Evolutionary conservation across 306 rosid species (phyloP).

Genomic region (Lathyrus tuberosus): DNA sequence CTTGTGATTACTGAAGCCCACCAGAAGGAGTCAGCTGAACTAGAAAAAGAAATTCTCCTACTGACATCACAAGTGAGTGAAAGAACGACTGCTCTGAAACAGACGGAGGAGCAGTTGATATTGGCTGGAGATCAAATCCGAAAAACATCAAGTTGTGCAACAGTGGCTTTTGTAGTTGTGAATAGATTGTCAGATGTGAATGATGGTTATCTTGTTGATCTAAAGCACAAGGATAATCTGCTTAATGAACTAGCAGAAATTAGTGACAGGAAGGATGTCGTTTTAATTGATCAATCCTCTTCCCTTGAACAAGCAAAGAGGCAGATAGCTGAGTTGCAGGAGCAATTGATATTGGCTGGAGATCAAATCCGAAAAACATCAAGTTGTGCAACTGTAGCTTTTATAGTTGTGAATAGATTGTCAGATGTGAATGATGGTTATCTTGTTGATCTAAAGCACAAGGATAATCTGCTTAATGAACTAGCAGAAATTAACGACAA

Average conservation of each 20-base stretch:
- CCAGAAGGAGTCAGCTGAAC: conserved; percentile 69
- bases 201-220: conserved; percentile 50
- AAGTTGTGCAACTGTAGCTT: too few relatives aligned
- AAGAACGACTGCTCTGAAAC: conserved; percentile 45
- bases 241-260: conserved; percentile 57
- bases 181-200: conserved; percentile 75
- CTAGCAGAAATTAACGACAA: conserved; percentile 50
- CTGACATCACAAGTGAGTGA: conserved; percentile 57
- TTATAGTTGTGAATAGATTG: too few relatives aligned
- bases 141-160: conserved; percentile 71
- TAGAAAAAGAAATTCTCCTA: conserved; percentile 60
- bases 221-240: conserved; percentile 50
- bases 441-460: too few relatives aligned
- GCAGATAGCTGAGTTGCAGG: conserved; percentile 49
- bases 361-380: too few relatives aligned
- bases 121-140: conserved; percentile 56
- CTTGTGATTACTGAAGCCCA: conserved; percentile 81
- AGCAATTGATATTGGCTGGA: too few relatives aligned
- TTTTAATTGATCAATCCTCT: conserved; percentile 55
- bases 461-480: conserved; percentile 30
- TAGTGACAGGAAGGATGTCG: conserved; percentile 58
- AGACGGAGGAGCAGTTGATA: conserved; percentile 57
- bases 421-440: too few relatives aligned
- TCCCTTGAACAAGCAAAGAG: conserved; percentile 60
- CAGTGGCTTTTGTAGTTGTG: conserved; percentile 70